These are phyloP conservation scores for Metschnikowia gelsemii DNA, from an alignment of 805 yeast genomes.

Conservation along the genomic window DNA sequence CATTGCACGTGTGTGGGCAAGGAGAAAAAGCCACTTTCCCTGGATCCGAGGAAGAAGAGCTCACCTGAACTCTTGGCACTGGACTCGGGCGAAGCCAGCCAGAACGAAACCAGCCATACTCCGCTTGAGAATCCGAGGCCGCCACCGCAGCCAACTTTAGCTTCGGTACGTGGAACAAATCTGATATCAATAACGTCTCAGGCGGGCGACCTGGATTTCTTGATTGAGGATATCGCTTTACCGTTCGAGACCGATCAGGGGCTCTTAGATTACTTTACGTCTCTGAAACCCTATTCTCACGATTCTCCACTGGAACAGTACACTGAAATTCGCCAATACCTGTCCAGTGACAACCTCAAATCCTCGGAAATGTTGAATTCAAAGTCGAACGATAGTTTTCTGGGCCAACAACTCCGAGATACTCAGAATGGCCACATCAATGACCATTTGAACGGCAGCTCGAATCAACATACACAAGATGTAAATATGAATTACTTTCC, in stretches of 20 bases:
- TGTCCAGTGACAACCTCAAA: neutral
- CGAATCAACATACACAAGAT: neutral
- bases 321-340: neutral
- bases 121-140: neutral
- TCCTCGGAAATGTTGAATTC: neutral
- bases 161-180: no score
- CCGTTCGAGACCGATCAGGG: conserved; percentile 40
- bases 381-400: neutral
- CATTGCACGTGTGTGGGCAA: conserved; percentile 41
- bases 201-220: conserved; percentile 19
- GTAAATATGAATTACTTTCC: conserved; percentile 14
- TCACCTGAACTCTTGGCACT: conserved; percentile 5
- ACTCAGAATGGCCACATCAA: neutral
- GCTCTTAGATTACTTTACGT: conserved; percentile 38
- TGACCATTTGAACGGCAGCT: neutral
- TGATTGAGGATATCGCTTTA: conserved; percentile 31
- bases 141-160: no score
- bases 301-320: neutral
- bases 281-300: neutral
- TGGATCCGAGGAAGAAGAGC: conserved; percentile 13
- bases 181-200: no score
- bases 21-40: conserved; percentile 18
- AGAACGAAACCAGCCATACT: conserved; percentile 4
- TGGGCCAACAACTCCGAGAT: neutral
- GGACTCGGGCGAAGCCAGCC: conserved; percentile 11